Evolutionary conservation across 176 grass and related monocot genomes (phyloP).

Genomic region (Triticum dicoccoides): DNA sequence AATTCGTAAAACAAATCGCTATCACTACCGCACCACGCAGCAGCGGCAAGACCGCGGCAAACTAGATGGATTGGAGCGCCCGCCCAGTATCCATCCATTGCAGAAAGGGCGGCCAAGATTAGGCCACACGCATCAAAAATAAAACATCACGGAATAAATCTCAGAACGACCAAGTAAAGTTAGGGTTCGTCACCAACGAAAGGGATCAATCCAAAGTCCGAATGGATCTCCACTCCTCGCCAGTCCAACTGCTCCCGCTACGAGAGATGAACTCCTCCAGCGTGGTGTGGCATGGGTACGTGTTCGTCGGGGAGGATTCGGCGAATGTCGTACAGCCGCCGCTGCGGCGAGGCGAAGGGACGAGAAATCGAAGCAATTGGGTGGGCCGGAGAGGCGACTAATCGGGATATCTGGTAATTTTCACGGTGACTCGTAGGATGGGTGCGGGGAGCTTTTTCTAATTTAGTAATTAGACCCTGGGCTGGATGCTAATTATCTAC

Average conservation of each 20-base stretch:
- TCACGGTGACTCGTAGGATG: background rate
- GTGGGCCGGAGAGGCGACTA: background rate
- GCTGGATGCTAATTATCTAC: background rate
- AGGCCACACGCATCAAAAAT: background rate
- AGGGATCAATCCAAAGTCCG: background rate
- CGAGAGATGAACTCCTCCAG: background rate
- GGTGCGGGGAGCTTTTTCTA: background rate
- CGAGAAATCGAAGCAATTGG: background rate
- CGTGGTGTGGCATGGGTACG: background rate
- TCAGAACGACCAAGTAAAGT: background rate
- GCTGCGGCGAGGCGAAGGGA: background rate
- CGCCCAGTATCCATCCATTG: background rate
- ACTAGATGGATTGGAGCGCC: background rate
- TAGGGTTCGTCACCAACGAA: conserved; percentile 2
- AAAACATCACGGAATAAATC: background rate
- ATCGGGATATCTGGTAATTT: background rate
- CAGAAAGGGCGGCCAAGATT: background rate
- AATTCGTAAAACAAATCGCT: background rate
- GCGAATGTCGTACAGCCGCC: background rate
- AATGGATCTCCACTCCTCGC: background rate
- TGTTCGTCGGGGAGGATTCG: background rate
- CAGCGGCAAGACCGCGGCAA: background rate
- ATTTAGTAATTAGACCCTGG: background rate
- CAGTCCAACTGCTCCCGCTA: background rate
- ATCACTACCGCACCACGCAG: background rate